Percentiles rank a stretch among this genome's conserved stretches.
These are phyloP conservation scores for Penicillium riverlandense DNA, from an alignment of 495 filamentous ascomycete genomes.

Conservation along the genomic window DNA sequence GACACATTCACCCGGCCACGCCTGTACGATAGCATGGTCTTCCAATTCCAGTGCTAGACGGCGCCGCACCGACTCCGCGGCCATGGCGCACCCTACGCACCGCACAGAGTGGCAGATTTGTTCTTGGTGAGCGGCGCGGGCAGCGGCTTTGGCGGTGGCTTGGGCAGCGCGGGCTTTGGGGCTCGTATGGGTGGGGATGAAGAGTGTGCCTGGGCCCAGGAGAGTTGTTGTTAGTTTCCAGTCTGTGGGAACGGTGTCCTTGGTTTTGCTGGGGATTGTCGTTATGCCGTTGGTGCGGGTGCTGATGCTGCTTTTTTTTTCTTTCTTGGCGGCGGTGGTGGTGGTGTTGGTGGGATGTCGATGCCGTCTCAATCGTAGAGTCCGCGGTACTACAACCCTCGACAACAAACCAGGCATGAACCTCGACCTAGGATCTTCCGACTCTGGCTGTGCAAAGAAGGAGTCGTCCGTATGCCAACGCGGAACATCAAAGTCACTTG, in stretches of 20 bases:
- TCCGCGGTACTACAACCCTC: no score
- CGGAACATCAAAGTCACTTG: constrained; percentile 12
- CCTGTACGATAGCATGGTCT: constrained; percentile 4
- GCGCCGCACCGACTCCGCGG: constrained; percentile 10
- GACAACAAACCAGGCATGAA: no score
- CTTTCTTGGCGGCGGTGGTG: no score
- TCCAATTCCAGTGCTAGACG: constrained; percentile 5
- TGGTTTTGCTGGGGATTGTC: not conserved
- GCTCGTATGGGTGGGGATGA: constrained; percentile 5
- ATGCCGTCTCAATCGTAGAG: no score
- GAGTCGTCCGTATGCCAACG: constrained; percentile 22
- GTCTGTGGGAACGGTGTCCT: constrained; percentile 6
- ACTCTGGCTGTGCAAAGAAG: constrained; percentile 6
- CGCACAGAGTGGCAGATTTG: constrained; percentile 16
- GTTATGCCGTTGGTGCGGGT: not conserved
- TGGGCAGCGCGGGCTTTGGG: constrained; percentile 6
- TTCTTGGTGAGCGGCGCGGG: constrained; percentile 3
- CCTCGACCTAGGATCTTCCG: no score
- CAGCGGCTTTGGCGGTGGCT: constrained; percentile 1
- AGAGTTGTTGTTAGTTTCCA: constrained; percentile 22
- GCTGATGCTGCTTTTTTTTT: not conserved
- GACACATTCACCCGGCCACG: constrained; percentile 10
- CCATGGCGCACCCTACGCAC: constrained; percentile 14
- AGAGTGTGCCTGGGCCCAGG: constrained; percentile 18
- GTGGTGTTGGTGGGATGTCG: no score